These are phyloP conservation scores for Penicillium flavigenum DNA, from an alignment of 495 filamentous ascomycete species.

Conservation along the genomic window DNA sequence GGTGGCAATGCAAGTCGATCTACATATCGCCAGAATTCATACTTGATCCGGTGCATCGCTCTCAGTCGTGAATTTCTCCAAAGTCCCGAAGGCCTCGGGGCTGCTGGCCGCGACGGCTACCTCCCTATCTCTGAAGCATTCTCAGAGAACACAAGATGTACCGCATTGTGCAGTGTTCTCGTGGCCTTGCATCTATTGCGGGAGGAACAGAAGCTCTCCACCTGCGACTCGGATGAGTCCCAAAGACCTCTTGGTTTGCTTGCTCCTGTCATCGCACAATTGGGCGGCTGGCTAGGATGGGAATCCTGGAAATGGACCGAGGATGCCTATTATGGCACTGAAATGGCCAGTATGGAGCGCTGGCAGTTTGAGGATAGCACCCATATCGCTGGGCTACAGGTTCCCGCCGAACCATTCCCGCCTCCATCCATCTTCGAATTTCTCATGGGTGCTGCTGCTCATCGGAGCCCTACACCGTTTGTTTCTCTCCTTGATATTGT, in stretches of 20 bases:
- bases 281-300: conserved; percentile 86
- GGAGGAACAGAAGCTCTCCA: conserved; percentile 85
- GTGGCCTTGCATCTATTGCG: conserved; percentile 78
- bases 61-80: conserved; percentile 58
- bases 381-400: conserved; percentile 44
- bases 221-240: conserved; percentile 55
- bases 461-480: conserved; percentile 45
- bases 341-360: conserved; percentile 58
- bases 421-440: conserved; percentile 71
- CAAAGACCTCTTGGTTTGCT: conserved; percentile 55
- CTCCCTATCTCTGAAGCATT: conserved; percentile 60
- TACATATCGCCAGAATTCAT: conserved; percentile 49
- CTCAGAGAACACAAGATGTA: conserved; percentile 54
- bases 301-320: conserved; percentile 58
- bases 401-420: conserved; percentile 59
- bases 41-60: conserved; percentile 43
- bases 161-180: conserved; percentile 64
- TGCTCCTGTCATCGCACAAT: conserved; percentile 70
- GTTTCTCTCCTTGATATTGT: conserved; percentile 60
- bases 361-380: conserved; percentile 60
- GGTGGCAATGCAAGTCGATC: conserved; percentile 24
- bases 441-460: conserved; percentile 50
- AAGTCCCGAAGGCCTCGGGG: conserved; percentile 50
- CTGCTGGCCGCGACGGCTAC: conserved; percentile 55
- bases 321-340: conserved; percentile 66